Base-by-base conservation (phyloP, 768 basidiomycete genomes). In the Boletus pseudopeckii region DNA sequence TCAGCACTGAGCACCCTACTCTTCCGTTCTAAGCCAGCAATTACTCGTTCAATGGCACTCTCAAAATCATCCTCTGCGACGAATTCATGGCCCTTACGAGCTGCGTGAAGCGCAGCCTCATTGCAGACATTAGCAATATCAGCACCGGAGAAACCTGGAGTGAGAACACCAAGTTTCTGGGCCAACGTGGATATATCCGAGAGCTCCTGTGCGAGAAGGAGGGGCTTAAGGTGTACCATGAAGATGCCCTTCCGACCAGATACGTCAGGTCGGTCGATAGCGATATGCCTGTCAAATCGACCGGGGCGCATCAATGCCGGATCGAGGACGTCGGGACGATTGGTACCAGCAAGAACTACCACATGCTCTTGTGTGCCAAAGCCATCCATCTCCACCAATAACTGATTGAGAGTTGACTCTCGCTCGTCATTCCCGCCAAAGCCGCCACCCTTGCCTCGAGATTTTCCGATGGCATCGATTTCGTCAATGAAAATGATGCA, bases 91-190 rank as follows among this genome's bases (percentile, higher is more conserved):
- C 80, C 80, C 51, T 86, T 83, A 53, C 97, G 86, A 30, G 97
- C 97, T 17, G 96, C 96, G 54, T 95, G 90, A 34, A 99, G 77
- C 1, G 97, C 97, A 28, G 93, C 93, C 71, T 99, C 97, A 69
- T 99, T 99, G 70, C 93, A 97, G 18, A 98, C 96, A 64, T 99
- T 99, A 55, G 97, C 97, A 60, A 99, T 96, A 67, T 99, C 97
- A 3, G 97, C 97, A 60, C 97, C 97, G 14, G 94, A 97, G 75
- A 99, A 98, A 1, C 97, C 97, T 18, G 97, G 96, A 0, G 97
- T 98, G 39, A 98, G 84, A 18, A 98, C 90, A 4, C 91, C 93
- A 48, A 99, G 84, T 72, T 98, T 98, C 65, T 95, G 90, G 2
- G 95, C 87, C 55, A 98, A 80, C 17, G 72, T 67, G 48, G 78